Evolutionary conservation across 179 eudicot species (phyloP), one percentile per base, ranked within the genome.

Genomic region (Actinidia chinensis): DNA sequence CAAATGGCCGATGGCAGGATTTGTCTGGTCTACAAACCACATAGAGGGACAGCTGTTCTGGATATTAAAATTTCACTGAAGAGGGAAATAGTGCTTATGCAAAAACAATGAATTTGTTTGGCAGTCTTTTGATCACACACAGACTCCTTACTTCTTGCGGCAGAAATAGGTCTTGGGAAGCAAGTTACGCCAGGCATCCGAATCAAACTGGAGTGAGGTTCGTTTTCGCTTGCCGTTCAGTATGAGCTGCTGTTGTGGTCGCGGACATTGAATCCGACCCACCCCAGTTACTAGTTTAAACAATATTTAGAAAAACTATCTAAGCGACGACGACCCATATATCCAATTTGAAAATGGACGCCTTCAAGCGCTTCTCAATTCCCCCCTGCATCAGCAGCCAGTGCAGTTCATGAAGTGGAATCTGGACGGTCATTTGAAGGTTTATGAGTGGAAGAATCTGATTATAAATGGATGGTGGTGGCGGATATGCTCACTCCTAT

Each of bases 81-180:
- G n/a, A 1, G 9, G 88, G 86, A 43, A 83, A 86, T n/a, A 80
- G 83, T 15, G 80, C 42, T 73, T 78, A 48, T 75, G 76, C 54
- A 8, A 1, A n/a, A 76, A 56, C 18, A 47, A 73, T n/a, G 0
- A 42, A 0, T 40, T 61, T 0, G 80, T 81, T 55, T 86, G 88
- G 88, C 76, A 79, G 48, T 83, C 86, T 0, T 81, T 83, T 76
- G 80, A 86, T 69, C 75, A 83, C 68, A 86, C 86, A 83, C 85
- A 1, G 88, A 86, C 47, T 15, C 73, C 36, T 77, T 86, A 61
- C 66, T 86, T 47, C 83, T 79, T 5, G 86, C n/a, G 85, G 44
- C 86, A 86, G 68, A 71, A 2, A n/a, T 64, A 84, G 60, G 20
- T 28, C 25, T 47, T 75, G 2, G 83, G 86, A 56, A 56, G 52